These are phyloP conservation scores for Stemphylium lycopersici DNA, from an alignment of 2,329 filamentous ascomycete genomes.

Conservation along the genomic window DNA sequence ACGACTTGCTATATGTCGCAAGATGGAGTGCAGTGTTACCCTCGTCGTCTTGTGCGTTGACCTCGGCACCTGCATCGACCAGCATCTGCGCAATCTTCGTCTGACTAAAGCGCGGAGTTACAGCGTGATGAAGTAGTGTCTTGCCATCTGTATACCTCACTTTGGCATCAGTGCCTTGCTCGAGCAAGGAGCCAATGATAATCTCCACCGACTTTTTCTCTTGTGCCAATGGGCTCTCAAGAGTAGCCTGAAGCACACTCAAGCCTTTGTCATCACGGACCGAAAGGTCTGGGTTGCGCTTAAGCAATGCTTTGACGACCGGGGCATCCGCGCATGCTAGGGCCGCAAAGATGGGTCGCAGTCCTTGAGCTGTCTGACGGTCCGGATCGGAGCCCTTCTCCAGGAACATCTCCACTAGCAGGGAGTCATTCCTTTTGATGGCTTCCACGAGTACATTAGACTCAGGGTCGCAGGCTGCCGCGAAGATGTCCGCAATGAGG, in stretches of 20 bases:
- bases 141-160: conserved; percentile 35
- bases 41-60: conserved; percentile 29
- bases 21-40: conserved; percentile 39
- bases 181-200: conserved; percentile 33
- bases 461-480: conserved; percentile 41
- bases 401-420: conserved; percentile 40
- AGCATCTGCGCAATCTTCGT: conserved; percentile 30
- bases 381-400: conserved; percentile 40
- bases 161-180: conserved; percentile 29
- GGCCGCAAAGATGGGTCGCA: conserved; percentile 38
- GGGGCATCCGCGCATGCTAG: conserved; percentile 32
- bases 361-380: conserved; percentile 27
- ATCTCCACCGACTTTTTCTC: conserved; percentile 31
- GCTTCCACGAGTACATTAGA: conserved; percentile 42
- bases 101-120: conserved; percentile 21
- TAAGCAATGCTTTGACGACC: conserved; percentile 35
- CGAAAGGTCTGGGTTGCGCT: conserved; percentile 37
- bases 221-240: conserved; percentile 32
- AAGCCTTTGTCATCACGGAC: conserved; percentile 29
- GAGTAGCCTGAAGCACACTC: conserved; percentile 34
- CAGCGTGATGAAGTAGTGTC: conserved; percentile 39
- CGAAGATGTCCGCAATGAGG: conserved; percentile 42
- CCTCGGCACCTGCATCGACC: conserved; percentile 28
- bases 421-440: conserved; percentile 37
- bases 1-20: conserved; percentile 29